These are phyloP conservation scores for Trypanosoma platydactyli DNA, from an alignment of 208 protist genomes.

Conservation along the genomic window DNA sequence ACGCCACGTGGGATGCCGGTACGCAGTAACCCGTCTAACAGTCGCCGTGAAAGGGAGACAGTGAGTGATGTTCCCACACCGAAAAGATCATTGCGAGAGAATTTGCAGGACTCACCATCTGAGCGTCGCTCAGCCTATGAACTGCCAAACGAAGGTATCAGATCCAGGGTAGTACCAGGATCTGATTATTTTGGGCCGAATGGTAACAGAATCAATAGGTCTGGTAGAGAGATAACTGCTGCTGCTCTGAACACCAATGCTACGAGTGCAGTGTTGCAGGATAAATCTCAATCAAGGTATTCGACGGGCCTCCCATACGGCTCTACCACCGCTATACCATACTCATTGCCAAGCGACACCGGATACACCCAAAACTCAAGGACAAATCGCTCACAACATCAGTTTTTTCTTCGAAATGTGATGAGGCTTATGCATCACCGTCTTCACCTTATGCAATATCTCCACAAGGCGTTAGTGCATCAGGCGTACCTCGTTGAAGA, in stretches of 20 bases:
- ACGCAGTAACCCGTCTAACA: slow-evolving; percentile 2
- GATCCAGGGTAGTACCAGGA: neutral
- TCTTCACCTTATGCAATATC: slow-evolving; percentile 81
- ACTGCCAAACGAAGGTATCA: neutral
- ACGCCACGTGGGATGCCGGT: neutral
- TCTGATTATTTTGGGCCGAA: neutral
- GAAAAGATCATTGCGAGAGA: neutral
- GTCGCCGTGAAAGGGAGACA: slow-evolving; percentile 7
- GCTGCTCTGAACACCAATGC: neutral
- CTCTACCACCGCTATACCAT: neutral
- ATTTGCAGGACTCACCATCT: slow-evolving; percentile 9
- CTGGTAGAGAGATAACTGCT: neutral
- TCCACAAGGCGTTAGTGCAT: slow-evolving; percentile 84
- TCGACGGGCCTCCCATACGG: slow-evolving; percentile 13
- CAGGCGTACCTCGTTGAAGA: slow-evolving; percentile 79
- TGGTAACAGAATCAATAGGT: neutral
- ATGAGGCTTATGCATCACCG: slow-evolving; percentile 82
- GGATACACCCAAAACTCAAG: slow-evolving; percentile 31
- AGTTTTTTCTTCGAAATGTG: slow-evolving; percentile 53
- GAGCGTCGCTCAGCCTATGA: neutral
- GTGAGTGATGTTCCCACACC: slow-evolving; percentile 10
- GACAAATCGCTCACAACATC: slow-evolving; percentile 34
- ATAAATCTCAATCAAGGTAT: slow-evolving; percentile 11
- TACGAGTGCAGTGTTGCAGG: neutral
- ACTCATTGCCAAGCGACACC: slow-evolving; percentile 27